Evolutionary conservation across 129 eudicot species (phyloP).

Genomic region (Centrapalus pauciflorus): DNA sequence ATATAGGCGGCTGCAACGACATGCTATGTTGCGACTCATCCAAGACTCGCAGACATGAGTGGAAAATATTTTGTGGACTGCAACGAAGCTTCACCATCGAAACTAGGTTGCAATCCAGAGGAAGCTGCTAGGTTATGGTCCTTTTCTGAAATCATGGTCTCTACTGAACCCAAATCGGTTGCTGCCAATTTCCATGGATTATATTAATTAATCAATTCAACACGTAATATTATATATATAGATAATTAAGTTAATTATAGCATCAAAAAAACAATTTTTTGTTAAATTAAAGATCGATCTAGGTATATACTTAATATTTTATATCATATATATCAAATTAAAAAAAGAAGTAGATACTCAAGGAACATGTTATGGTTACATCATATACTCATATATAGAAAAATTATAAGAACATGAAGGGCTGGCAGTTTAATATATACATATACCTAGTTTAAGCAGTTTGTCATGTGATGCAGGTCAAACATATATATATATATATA

Average conservation of each 20-base stretch:
- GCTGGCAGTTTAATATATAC: constrained; percentile 15
- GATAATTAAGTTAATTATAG: too few relatives aligned
- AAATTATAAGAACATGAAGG: constrained; percentile 9
- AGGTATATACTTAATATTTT: constrained; percentile 1
- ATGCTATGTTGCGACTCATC: constrained; percentile 83
- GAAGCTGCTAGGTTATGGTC: constrained; percentile 72
- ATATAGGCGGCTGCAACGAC: constrained; percentile 90
- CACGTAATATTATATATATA: constrained; percentile 4
- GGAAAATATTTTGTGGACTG: constrained; percentile 85
- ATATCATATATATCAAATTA: neutral
- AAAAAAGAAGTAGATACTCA: constrained; percentile 20
- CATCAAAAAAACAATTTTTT: too few relatives aligned
- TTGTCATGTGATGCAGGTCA: constrained; percentile 21
- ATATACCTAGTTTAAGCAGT: constrained; percentile 19
- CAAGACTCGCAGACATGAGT: constrained; percentile 35
- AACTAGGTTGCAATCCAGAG: constrained; percentile 45
- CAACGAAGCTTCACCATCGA: constrained; percentile 62
- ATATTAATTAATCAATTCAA: constrained; percentile 1
- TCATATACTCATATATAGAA: constrained; percentile 13
- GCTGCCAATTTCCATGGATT: constrained; percentile 27
- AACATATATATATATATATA: neutral
- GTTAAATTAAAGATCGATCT: neutral
- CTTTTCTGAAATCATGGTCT: constrained; percentile 55
- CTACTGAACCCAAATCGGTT: constrained; percentile 21
- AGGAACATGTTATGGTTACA: constrained; percentile 29